These are phyloP conservation scores for Colletotrichum gigasporum DNA, from an alignment of 2,329 filamentous ascomycete genomes.

Conservation along the genomic window DNA sequence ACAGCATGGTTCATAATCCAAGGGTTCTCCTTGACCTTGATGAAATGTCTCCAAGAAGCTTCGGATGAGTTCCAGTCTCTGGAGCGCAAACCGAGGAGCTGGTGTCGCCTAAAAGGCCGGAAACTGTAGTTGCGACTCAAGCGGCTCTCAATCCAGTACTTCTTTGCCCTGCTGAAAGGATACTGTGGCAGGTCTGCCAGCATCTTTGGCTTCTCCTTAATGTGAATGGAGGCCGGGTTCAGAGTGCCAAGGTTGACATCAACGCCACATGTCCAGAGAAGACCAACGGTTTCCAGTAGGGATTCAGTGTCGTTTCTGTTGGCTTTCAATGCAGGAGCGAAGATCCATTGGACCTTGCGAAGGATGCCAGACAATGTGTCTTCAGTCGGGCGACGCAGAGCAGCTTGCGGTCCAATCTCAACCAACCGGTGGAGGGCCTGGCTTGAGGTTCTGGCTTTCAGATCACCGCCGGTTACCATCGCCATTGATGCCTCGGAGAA, in stretches of 20 bases:
- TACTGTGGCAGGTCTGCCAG: constrained; percentile 61
- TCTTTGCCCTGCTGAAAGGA: constrained; percentile 61
- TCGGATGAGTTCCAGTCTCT: constrained; percentile 53
- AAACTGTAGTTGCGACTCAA: constrained; percentile 53
- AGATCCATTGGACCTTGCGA: neutral
- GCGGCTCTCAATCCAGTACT: constrained; percentile 63
- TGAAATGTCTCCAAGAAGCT: constrained; percentile 58
- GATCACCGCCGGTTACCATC: constrained; percentile 39
- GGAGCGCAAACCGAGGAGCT: constrained; percentile 58
- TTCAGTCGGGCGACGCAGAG: constrained; percentile 14
- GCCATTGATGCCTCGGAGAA: constrained; percentile 50
- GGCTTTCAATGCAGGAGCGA: neutral
- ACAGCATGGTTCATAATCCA: constrained; percentile 61
- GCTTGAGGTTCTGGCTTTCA: constrained; percentile 21
- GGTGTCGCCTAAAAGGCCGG: constrained; percentile 54
- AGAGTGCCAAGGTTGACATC: neutral
- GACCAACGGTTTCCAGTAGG: neutral
- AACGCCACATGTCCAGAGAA: neutral
- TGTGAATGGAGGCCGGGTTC: neutral
- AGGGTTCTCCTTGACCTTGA: constrained; percentile 57
- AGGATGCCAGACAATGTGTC: neutral
- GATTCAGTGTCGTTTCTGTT: neutral
- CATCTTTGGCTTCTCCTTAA: constrained; percentile 18
- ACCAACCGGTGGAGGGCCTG: neutral
- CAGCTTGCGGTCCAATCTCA: constrained; percentile 26